A percentile compares a stretch with the other conserved stretches of the same genome.
Conservation (phyloP, 2,329 filamentous ascomycete genomes). For the Arthrobotrys iridis region DNA sequence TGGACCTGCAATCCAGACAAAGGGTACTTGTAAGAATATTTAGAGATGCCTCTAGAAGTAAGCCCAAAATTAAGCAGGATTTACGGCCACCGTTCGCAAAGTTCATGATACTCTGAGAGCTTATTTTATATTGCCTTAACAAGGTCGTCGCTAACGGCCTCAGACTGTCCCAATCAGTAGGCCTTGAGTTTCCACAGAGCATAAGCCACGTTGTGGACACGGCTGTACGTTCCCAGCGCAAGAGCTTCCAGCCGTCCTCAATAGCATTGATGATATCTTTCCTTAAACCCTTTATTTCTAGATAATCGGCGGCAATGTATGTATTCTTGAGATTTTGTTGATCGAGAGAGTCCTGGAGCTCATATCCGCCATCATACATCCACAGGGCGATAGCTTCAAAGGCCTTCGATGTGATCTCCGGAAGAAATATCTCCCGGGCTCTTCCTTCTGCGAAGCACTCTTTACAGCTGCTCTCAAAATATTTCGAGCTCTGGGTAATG, state of each 20-base stretch:
- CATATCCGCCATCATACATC: slow-evolving; percentile 2
- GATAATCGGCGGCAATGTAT: not conserved
- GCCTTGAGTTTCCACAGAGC: not conserved
- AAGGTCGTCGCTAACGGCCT: not conserved
- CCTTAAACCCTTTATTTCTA: not conserved
- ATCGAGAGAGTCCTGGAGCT: not conserved
- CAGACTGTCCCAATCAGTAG: not conserved
- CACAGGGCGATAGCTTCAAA: not conserved
- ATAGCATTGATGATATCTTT: not conserved
- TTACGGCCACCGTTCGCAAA: no score
- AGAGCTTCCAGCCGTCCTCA: not conserved
- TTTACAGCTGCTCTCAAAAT: slow-evolving; percentile 1
- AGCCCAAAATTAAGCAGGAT: no score
- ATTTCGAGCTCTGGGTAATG: not conserved
- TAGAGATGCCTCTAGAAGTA: no score
- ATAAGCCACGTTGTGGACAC: not conserved
- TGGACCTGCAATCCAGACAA: no score
- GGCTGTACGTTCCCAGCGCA: not conserved
- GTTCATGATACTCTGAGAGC: not conserved
- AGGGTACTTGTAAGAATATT: no score
- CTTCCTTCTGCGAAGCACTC: slow-evolving; percentile 1
- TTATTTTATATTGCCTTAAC: not conserved
- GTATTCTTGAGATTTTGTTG: not conserved
- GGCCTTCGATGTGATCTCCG: not conserved
- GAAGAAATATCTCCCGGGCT: not conserved